Percentiles rank a stretch among this genome's conserved stretches.
These are phyloP conservation scores for Phaeosphaeria sp. DNA, from an alignment of 2,329 filamentous ascomycete genomes.

Conservation along the genomic window DNA sequence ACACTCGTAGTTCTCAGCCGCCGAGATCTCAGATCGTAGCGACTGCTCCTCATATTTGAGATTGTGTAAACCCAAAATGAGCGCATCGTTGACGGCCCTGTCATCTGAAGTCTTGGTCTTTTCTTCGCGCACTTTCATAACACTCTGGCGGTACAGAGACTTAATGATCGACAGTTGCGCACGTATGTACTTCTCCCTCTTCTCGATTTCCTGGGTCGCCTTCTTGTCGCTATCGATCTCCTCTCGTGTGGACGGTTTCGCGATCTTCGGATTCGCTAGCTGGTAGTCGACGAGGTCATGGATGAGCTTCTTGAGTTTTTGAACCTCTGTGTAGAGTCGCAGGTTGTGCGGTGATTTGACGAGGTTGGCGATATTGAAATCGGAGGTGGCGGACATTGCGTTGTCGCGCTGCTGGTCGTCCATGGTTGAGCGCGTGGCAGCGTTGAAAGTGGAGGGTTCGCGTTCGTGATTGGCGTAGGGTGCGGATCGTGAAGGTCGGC, in stretches of 20 bases:
- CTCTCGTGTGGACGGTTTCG: constrained; percentile 24
- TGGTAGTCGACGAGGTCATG: constrained; percentile 43
- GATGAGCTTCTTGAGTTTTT: constrained; percentile 39
- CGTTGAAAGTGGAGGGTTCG: not conserved
- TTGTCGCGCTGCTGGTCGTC: constrained; percentile 6
- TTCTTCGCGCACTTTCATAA: constrained; percentile 81
- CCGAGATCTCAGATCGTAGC: constrained; percentile 84
- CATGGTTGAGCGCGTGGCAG: not conserved
- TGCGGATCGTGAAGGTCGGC: not conserved
- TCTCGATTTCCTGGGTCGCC: constrained; percentile 31
- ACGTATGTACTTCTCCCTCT: constrained; percentile 74
- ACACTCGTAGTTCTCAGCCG: constrained; percentile 90
- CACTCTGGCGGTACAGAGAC: constrained; percentile 80
- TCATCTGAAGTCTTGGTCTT: constrained; percentile 87
- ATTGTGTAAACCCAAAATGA: constrained; percentile 94
- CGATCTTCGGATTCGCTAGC: constrained; percentile 29
- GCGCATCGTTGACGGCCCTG: constrained; percentile 85
- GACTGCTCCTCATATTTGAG: constrained; percentile 95
- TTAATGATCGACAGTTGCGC: constrained; percentile 67
- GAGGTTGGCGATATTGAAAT: constrained; percentile 31
- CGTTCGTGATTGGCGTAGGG: not conserved
- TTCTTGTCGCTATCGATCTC: constrained; percentile 35
- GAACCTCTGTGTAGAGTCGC: constrained; percentile 37
- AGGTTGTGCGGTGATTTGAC: constrained; percentile 40
- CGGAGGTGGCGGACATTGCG: constrained; percentile 21